These are phyloP conservation scores for Chernovozyma sophiae-reginae DNA, from an alignment of 1,139 yeast species.

Conservation along the genomic window DNA sequence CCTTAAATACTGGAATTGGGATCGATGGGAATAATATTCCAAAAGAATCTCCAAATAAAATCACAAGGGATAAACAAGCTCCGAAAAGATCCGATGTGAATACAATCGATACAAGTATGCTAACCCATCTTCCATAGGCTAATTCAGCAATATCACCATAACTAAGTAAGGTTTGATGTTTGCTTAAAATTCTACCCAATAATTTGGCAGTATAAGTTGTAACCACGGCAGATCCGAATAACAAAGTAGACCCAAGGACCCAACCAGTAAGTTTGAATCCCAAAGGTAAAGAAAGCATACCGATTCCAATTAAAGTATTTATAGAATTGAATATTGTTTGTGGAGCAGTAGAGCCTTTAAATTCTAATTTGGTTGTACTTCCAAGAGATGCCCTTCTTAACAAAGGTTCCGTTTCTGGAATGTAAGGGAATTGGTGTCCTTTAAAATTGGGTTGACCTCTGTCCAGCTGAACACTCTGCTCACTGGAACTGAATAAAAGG, in stretches of 20 bases:
- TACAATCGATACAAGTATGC: conserved; percentile 61
- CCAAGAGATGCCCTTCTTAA: conserved; percentile 5
- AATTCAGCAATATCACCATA: conserved; percentile 45
- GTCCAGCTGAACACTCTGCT: too few relatives aligned
- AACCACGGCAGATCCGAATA: conserved; percentile 53
- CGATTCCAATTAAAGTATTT: conserved; percentile 83
- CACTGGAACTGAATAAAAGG: neutral
- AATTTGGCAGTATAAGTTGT: conserved; percentile 69
- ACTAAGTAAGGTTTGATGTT: conserved; percentile 27
- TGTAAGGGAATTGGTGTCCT: conserved; percentile 8
- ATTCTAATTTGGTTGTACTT: neutral
- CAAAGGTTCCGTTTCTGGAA: neutral
- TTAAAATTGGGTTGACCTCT: neutral
- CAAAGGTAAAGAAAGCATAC: conserved; percentile 76
- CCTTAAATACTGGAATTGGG: conserved; percentile 41
- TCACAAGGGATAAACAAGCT: conserved; percentile 70
- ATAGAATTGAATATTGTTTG: conserved; percentile 88
- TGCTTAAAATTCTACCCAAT: conserved; percentile 30
- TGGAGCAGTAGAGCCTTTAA: conserved; percentile 52
- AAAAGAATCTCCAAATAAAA: conserved; percentile 83
- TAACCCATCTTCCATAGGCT: conserved; percentile 42
- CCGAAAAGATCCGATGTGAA: conserved; percentile 78
- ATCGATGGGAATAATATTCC: conserved; percentile 57
- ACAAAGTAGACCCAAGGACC: conserved; percentile 56
- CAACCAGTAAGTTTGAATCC: conserved; percentile 82